phyloP scores from a whole-genome alignment of 1,284 basidiomycete species.

The Cryptococcus sp. region DNA sequence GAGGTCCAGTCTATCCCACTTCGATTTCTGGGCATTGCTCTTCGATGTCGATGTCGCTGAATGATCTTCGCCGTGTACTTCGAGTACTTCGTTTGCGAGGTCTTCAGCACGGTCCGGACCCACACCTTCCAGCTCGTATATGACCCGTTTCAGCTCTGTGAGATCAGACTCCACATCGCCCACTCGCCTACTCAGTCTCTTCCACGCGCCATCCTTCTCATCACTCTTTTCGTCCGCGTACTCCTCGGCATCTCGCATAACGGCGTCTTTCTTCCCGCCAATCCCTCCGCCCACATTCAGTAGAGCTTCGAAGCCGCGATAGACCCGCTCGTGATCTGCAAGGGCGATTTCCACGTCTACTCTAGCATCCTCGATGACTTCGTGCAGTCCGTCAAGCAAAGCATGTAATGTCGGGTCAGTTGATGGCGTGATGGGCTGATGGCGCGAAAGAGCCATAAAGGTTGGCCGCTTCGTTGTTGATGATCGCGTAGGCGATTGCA shows the following conservation, averaged over 20 bases:
- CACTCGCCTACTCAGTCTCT: slow-evolving; percentile 63
- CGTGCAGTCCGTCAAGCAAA: slow-evolving; percentile 68
- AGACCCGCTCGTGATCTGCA: slow-evolving; percentile 72
- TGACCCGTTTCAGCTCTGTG: slow-evolving; percentile 54
- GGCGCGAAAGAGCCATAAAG: slow-evolving; percentile 20
- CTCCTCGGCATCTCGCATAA: slow-evolving; percentile 60
- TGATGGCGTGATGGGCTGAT: slow-evolving; percentile 26
- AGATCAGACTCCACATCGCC: slow-evolving; percentile 80
- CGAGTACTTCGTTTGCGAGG: background rate
- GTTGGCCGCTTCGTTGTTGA: slow-evolving; percentile 9
- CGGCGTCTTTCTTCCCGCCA: slow-evolving; percentile 47
- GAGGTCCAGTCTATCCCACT: slow-evolving; percentile 15
- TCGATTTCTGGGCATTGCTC: slow-evolving; percentile 4
- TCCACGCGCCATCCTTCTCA: slow-evolving; percentile 54
- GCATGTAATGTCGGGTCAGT: slow-evolving; percentile 56
- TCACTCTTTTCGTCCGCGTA: slow-evolving; percentile 65
- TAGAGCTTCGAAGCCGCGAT: slow-evolving; percentile 70
- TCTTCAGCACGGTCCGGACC: slow-evolving; percentile 16
- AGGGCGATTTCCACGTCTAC: slow-evolving; percentile 83
- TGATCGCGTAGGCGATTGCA: slow-evolving; percentile 10
- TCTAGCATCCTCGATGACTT: slow-evolving; percentile 78
- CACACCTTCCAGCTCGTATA: slow-evolving; percentile 46
- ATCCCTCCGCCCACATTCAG: slow-evolving; percentile 60
- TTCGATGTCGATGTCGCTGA: background rate
- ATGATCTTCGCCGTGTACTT: background rate